Evolutionary conservation across 2,329 filamentous ascomycete genomes (phyloP).

Genomic region (Trichophyton rubrum): DNA sequence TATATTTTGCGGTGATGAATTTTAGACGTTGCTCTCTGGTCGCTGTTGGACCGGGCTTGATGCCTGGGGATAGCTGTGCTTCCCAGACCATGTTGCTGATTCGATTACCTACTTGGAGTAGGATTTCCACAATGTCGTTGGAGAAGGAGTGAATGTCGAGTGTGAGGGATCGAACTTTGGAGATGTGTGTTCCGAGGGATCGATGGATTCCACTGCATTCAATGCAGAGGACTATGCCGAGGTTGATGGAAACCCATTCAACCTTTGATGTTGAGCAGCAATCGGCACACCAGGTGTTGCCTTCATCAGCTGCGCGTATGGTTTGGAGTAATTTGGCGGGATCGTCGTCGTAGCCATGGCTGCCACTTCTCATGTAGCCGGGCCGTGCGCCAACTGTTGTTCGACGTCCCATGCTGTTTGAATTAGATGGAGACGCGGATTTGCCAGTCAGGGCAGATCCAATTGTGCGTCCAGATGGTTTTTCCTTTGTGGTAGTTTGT

Average conservation of each 20-base stretch:
- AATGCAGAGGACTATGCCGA: conserved; percentile 91
- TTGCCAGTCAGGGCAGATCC: conserved; percentile 89
- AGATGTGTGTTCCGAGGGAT: conserved; percentile 92
- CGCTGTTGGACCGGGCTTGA: conserved; percentile 64
- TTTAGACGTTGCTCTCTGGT: conserved; percentile 81
- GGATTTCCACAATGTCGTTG: conserved; percentile 86
- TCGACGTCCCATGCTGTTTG: conserved; percentile 59
- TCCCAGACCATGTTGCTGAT: conserved; percentile 98
- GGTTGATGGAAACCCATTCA: conserved; percentile 97
- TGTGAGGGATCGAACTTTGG: conserved; percentile 88
- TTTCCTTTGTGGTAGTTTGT: conserved; percentile 35
- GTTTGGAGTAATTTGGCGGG: conserved; percentile 76
- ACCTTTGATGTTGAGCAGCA: conserved; percentile 86
- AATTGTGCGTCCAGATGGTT: conserved; percentile 67
- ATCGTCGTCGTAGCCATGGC: conserved; percentile 65
- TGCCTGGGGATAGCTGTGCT: conserved; percentile 58
- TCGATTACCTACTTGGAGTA: conserved; percentile 82
- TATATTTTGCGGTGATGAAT: conserved; percentile 93
- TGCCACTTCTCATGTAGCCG: conserved; percentile 53
- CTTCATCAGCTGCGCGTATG: conserved; percentile 79
- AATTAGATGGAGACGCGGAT: conserved; percentile 46
- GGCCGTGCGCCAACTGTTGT: conserved; percentile 87
- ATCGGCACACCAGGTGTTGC: conserved; percentile 88
- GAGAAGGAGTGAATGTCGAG: conserved; percentile 95
- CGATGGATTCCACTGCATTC: conserved; percentile 97